Evolutionary conservation across 1,284 basidiomycete genomes (phyloP), one percentile per base, ranked within the genome.

Genomic region (Phellinidium pouzarii): DNA sequence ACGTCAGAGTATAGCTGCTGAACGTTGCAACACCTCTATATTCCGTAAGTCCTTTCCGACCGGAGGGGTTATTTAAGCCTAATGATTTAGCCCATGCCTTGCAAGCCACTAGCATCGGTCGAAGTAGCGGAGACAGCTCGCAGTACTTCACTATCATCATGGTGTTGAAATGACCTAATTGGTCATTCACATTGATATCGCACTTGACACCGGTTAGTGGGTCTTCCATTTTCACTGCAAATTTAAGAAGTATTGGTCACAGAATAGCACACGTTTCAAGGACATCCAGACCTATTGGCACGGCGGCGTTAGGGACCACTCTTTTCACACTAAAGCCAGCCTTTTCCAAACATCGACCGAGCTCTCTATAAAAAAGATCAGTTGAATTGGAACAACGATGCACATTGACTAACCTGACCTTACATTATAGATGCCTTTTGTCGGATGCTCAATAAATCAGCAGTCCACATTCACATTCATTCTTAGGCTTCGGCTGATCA

Each of bases 111-210:
- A 82, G 58, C 59, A 80, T 56, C 4, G 68, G 65, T 2, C 69
- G 64, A 31, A 82, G 65, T 0, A 68, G 52, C 0, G 75, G 75
- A 3, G 62, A 66, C 0, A 74, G 57, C 22, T 68, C 60, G 51
- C 74, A 77, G 61, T 83, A 83, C 5, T 62, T 61, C 23, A 62
- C 64, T 41, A 84, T 65, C 48, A 84, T 62, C 8, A 64, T 53
- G 0, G 80, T 77, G 54, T 82, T 83, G 43, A 67, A 58, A 0
- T 74, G 55, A 0, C 81, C 81, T 1, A 82, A 67, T 11, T 73
- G 74, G 29, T 80, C 75, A 60, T 83, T 83, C 50, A 80, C 68
- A 58, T 80, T 81, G 52, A 83, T 66, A 56, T 83, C 81, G 56
- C 77, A 75, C 0, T 68, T 55, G 23, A 80, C 57, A 5, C 65